Base-by-base conservation (phyloP, 768 basidiomycete species). In the Mycena alexandri region DNA sequence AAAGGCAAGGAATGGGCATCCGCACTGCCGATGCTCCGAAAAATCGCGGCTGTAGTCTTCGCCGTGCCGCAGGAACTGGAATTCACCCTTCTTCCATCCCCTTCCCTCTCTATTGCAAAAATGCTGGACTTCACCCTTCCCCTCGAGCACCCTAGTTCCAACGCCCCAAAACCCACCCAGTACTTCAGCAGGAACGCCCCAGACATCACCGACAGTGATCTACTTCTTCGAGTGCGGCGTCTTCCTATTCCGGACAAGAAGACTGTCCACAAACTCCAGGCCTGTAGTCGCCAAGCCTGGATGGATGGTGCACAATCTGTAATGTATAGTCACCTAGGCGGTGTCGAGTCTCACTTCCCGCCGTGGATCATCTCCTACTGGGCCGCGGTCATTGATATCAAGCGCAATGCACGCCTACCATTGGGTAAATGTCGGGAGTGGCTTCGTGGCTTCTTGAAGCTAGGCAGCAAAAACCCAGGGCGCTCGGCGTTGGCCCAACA, bases 241-340 rank as follows among this genome's bases (percentile, higher is more conserved):
- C 55, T 65, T 44, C 2, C 55, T 13, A 57, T 65, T n/a, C 63
- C 63, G 14, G 56, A 47, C 22, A 41, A 3, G 22, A 57, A 57
- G 38, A 50, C 50, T 13, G 25, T 65, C 16, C 12, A 47, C 54
- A 41, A 65, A 16, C 63, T 65, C 33, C n/a, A 42, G 16, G 43
- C 21, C 19, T 38, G 33, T 14, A 58, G 55, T 21, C 55, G 63
- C 14, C 63, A 65, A 34, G 6, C 24, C 24, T 65, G 55, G 46
- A 55, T 65, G 10, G 63, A 65, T 9, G 63, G 63, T 0, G 5
- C 24, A 19, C 46, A 29, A n/a, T 65, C 63, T 8, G 12, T 65
- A 6, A 41, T 58, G 5, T 65, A 65, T 33, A 51, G 44, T 25
- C 63, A 65, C 21, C 14, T 57, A n/a, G 56, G 33, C 21, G 58